phyloP scores from a whole-genome alignment of 208 protist species.

The Trypanosoma vivax region DNA sequence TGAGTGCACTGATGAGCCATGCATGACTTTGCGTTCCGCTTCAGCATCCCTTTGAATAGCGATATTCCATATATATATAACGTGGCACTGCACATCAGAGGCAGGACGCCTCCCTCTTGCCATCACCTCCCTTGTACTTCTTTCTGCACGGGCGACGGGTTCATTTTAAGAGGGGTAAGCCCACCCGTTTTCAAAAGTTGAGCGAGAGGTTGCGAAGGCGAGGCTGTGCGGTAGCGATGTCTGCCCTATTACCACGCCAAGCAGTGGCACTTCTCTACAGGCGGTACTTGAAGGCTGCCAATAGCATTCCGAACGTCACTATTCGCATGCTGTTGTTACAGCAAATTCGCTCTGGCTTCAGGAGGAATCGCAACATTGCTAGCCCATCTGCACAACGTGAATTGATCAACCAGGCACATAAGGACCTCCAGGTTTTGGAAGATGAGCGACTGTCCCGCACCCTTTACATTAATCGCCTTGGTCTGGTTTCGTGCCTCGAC shows the following conservation, averaged over 20 bases:
- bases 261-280: slow-evolving; percentile 79
- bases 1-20: no score
- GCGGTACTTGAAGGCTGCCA: slow-evolving; percentile 81
- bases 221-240: slow-evolving; percentile 31
- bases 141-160: no score
- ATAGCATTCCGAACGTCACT: slow-evolving; percentile 79
- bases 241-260: slow-evolving; percentile 69
- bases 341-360: slow-evolving; percentile 74
- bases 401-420: slow-evolving; percentile 76
- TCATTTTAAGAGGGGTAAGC: not conserved
- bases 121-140: no score
- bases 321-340: slow-evolving; percentile 84
- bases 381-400: slow-evolving; percentile 76
- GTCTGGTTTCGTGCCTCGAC: slow-evolving; percentile 84
- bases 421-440: slow-evolving; percentile 76
- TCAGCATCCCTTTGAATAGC: no score
- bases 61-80: no score
- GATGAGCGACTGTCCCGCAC: slow-evolving; percentile 82
- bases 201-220: not conserved
- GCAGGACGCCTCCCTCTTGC: no score
- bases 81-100: no score
- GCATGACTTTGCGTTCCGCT: no score
- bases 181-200: not conserved
- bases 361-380: slow-evolving; percentile 54
- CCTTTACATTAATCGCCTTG: slow-evolving; percentile 84